phyloP scores from a whole-genome alignment of 1,284 basidiomycete species.

The Leccinum griseonigrum region DNA sequence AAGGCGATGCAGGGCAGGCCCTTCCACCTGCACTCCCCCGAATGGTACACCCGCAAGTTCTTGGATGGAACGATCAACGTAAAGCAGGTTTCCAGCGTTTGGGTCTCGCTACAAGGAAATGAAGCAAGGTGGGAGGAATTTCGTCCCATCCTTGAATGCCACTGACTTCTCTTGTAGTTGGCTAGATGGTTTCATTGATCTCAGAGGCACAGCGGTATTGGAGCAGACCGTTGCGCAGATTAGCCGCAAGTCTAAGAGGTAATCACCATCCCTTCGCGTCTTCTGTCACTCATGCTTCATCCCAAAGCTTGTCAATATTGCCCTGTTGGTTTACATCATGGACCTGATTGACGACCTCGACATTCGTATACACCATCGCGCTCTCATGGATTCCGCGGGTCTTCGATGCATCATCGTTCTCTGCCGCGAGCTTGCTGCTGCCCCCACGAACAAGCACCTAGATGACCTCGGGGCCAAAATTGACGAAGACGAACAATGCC shows the following conservation, averaged over 20 bases:
- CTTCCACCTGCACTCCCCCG: slow-evolving; percentile 57
- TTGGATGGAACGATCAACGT: slow-evolving; percentile 82
- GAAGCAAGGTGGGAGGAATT: slow-evolving; percentile 62
- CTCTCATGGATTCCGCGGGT: slow-evolving; percentile 88
- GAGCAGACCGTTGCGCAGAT: slow-evolving; percentile 78
- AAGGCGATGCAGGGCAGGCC: slow-evolving; percentile 54
- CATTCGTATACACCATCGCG: slow-evolving; percentile 79
- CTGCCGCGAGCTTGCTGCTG: slow-evolving; percentile 67
- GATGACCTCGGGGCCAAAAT: slow-evolving; percentile 64
- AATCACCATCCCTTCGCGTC: slow-evolving; percentile 14
- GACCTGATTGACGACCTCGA: slow-evolving; percentile 72
- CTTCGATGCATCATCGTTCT: slow-evolving; percentile 73
- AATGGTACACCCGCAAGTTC: slow-evolving; percentile 91
- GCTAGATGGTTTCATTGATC: slow-evolving; percentile 76
- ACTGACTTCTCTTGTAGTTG: slow-evolving; percentile 51
- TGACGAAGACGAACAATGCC: slow-evolving; percentile 76
- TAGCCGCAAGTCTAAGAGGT: slow-evolving; percentile 70
- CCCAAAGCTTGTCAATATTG: slow-evolving; percentile 61
- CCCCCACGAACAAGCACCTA: slow-evolving; percentile 69
- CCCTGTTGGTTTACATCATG: slow-evolving; percentile 69
- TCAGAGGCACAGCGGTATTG: slow-evolving; percentile 84
- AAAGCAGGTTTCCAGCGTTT: slow-evolving; percentile 76
- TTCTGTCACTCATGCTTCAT: slow-evolving; percentile 18
- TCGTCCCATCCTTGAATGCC: not conserved
- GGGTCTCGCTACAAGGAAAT: slow-evolving; percentile 80